Conservation (phyloP, 139 green algal species). For the Bryopsis sp. region DNA sequence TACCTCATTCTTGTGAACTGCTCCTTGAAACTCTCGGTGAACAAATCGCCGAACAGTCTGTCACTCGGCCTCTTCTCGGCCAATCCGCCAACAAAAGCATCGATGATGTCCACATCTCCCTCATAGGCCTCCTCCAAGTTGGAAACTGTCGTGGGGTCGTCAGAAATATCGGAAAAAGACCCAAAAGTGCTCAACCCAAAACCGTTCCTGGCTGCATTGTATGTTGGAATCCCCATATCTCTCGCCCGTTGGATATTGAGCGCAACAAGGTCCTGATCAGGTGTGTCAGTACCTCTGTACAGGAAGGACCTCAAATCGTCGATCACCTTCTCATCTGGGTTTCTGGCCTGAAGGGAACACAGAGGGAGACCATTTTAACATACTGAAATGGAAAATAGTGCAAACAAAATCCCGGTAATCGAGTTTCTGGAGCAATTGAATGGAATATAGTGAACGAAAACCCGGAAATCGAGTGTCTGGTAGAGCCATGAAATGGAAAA, state of each 20-base stretch:
- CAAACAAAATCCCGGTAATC: no score
- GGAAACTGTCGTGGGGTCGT: neutral
- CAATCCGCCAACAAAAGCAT: conserved; percentile 14
- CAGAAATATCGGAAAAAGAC: conserved; percentile 5
- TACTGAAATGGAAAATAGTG: no score
- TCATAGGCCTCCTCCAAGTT: conserved; percentile 8
- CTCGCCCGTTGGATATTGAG: conserved; percentile 10
- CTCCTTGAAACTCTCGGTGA: neutral
- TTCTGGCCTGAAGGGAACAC: neutral
- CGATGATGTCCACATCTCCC: conserved; percentile 8
- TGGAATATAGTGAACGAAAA: no score
- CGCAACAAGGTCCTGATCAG: neutral
- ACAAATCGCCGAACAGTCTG: neutral
- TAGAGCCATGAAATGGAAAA: no score
- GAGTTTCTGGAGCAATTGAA: no score
- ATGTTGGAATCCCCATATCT: conserved; percentile 12
- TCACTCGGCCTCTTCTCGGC: neutral
- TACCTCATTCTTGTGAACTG: conserved; percentile 15
- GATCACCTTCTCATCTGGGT: neutral
- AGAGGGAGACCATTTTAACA: no score
- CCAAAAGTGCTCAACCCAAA: neutral
- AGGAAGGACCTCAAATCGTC: conserved; percentile 16
- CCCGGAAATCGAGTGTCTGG: no score
- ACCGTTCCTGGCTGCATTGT: neutral
- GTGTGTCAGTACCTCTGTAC: neutral